Percentiles rank a stretch among this genome's conserved stretches.
phyloP scores from a whole-genome alignment of 345 rosid species.

The Hibiscus trionum region DNA sequence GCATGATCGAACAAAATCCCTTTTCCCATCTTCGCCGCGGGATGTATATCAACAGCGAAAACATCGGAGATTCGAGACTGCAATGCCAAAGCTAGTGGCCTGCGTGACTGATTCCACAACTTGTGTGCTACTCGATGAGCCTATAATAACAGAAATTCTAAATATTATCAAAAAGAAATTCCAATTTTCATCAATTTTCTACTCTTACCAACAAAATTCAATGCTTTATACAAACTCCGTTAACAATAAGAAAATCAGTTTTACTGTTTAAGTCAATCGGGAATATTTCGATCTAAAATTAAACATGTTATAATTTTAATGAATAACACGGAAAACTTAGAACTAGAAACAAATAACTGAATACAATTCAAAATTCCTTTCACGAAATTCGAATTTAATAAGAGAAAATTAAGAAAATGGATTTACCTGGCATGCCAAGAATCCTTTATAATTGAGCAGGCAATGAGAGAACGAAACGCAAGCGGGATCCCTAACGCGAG shows the following conservation, averaged over 20 bases:
- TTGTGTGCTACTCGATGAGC: conserved; percentile 89
- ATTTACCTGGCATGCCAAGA: conserved; percentile 80
- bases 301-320: background rate
- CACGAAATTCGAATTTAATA: background rate
- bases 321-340: background rate
- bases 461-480: conserved; percentile 95
- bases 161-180: background rate
- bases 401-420: background rate
- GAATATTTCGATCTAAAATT: background rate
- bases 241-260: background rate
- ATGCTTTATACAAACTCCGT: background rate
- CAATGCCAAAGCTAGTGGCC: conserved; percentile 79
- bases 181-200: background rate
- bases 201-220: background rate
- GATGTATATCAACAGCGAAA: conserved; percentile 90
- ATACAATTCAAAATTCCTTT: background rate
- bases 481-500: conserved; percentile 81
- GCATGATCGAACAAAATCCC: conserved; percentile 89
- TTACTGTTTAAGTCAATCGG: background rate
- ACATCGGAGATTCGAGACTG: conserved; percentile 88
- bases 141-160: conserved; percentile 20
- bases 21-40: conserved; percentile 85
- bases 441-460: conserved; percentile 92
- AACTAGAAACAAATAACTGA: background rate
- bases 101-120: conserved; percentile 68